Evolutionary conservation across 2,329 filamentous ascomycete genomes (phyloP).

Genomic region (Talaromyces pinophilus): DNA sequence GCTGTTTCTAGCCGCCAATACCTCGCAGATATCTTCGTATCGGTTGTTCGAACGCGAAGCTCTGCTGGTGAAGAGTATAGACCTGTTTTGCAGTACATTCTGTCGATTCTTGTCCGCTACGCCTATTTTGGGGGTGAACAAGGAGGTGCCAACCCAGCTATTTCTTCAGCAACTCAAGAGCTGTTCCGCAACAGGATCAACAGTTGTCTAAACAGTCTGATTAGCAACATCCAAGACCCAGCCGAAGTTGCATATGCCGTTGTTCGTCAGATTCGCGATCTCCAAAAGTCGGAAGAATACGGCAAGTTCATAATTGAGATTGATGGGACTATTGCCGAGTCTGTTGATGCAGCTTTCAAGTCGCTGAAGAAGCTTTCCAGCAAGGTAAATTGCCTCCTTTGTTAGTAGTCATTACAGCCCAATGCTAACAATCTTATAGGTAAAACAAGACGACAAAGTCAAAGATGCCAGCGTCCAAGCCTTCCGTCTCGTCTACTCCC

Average conservation of each 20-base stretch:
- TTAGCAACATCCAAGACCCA: conserved; percentile 44
- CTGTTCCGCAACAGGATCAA: conserved; percentile 58
- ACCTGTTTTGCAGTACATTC: conserved; percentile 46
- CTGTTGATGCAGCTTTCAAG: conserved; percentile 46
- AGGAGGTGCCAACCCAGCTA: conserved; percentile 35
- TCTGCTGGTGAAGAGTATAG: conserved; percentile 41
- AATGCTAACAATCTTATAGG: conserved; percentile 37
- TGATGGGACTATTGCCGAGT: conserved; percentile 47
- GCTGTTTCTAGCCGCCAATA: conserved; percentile 51
- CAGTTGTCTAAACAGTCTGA: conserved; percentile 56
- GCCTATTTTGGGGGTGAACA: conserved; percentile 52
- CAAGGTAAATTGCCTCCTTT: conserved; percentile 31
- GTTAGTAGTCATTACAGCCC: background rate
- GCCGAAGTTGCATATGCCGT: conserved; percentile 43
- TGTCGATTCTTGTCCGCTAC: conserved; percentile 51
- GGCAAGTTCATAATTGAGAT: conserved; percentile 52
- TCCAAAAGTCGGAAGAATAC: conserved; percentile 37
- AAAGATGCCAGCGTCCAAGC: conserved; percentile 67
- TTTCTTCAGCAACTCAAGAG: conserved; percentile 52
- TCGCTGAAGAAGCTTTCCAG: conserved; percentile 41
- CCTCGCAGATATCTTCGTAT: conserved; percentile 56
- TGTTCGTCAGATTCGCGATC: conserved; percentile 44
- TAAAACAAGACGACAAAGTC: conserved; percentile 54
- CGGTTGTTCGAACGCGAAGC: conserved; percentile 48
- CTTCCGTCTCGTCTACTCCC: conserved; percentile 76